Evolutionary conservation across 805 yeast species (phyloP), one percentile per base, ranked within the genome.

Genomic region (Teunomyces stri): DNA sequence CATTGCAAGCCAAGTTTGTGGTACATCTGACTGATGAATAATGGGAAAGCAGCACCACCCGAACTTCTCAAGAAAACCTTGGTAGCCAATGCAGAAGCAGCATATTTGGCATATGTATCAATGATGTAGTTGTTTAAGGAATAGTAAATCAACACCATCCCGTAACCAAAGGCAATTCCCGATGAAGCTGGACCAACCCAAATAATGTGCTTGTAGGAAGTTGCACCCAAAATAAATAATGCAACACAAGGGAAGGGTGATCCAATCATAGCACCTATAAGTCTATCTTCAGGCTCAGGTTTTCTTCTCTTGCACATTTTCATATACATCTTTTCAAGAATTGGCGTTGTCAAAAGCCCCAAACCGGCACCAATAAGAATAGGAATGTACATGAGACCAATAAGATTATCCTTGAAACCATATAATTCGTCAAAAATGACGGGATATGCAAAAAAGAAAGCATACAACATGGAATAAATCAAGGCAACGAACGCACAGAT

Each of bases 391-490:
- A 91, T 88, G 56, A 90, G 70, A 30, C 97, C 97, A 55, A 87
- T 82, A 44, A 75, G 74, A 57, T 88, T 87, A 65, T 89, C 96
- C 54, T 84, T 75, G 67, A 75, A 89, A 42, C 83, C 89, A 60
- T 90, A 87, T 45, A 89, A 75, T 46, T 83, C 86, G 46, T 76
- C 78, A 65, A 90, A 90, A 44, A 90, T 88, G 45, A 85, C 96
- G 4, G 97, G 97, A 69, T 87, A 90, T 0, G 97, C 97, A 70
- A 89, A 90, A 82, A 90, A 90, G 74, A 90, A 90, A 10, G 96
- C 96, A 61, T 90, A 90, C 44, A 90, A 74, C 62, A 90, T 75
- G n/a, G 96, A 85, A 71, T 90, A 90, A 65, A 90, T 89, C 63
- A 90, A 76, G 53, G 95, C 90, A 51, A 90, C 92, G 66, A 89